phyloP scores from a whole-genome alignment of 73 alveolate genomes.

The Uronychia binucleata region DNA sequence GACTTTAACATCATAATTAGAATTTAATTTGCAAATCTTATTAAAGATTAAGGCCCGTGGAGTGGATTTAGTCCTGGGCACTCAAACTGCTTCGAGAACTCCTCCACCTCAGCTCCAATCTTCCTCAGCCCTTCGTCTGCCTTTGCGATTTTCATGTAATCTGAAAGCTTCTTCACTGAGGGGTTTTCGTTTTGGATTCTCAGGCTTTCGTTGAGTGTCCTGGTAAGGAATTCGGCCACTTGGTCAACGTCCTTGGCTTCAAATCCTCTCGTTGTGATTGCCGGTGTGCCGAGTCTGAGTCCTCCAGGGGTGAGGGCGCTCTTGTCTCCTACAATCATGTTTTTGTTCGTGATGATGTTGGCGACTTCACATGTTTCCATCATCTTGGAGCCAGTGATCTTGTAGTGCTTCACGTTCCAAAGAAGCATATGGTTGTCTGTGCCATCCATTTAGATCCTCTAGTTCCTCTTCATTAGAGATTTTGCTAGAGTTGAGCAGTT shows the following conservation, averaged over 20 bases:
- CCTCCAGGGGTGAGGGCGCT: constrained; percentile 68
- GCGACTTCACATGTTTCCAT: constrained; percentile 39
- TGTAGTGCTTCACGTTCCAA: constrained; percentile 63
- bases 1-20: background rate
- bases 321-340: constrained; percentile 67
- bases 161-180: constrained; percentile 21
- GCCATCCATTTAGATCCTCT: constrained; percentile 66
- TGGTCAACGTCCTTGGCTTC: constrained; percentile 29
- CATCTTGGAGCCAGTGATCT: constrained; percentile 60
- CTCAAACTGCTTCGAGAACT: constrained; percentile 15
- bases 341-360: constrained; percentile 54
- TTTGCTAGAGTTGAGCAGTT: constrained; percentile 58
- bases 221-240: constrained; percentile 52
- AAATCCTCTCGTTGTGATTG: constrained; percentile 63
- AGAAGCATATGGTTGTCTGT: constrained; percentile 80
- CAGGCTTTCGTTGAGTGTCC: constrained; percentile 13
- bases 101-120: constrained; percentile 4
- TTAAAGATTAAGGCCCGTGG: background rate
- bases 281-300: constrained; percentile 68
- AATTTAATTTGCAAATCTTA: background rate
- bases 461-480: constrained; percentile 50
- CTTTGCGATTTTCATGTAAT: background rate
- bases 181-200: constrained; percentile 17
- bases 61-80: constrained; percentile 18
- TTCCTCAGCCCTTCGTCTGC: constrained; percentile 11